phyloP scores from a whole-genome alignment of 805 yeast species.

The Kluyveromyces dobzhanskii region DNA sequence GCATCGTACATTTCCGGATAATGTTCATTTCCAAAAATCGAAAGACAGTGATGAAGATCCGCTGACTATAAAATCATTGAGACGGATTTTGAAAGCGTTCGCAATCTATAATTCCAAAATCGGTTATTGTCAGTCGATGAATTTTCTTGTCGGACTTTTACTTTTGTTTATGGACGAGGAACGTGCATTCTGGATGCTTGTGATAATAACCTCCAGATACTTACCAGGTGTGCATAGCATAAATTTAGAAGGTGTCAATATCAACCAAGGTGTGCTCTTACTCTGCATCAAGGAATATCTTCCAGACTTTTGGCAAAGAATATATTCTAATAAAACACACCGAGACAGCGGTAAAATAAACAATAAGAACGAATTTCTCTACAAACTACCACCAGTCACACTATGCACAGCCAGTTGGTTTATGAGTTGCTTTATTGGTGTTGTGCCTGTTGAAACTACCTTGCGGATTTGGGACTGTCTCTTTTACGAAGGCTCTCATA shows the following conservation, averaged over 20 bases:
- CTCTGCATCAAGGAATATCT: conserved; percentile 74
- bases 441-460: conserved; percentile 80
- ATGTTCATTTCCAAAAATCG: conserved; percentile 59
- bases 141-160: conserved; percentile 82
- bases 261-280: conserved; percentile 92
- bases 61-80: conserved; percentile 55
- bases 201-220: conserved; percentile 74
- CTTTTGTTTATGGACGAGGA: conserved; percentile 85
- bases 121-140: conserved; percentile 94
- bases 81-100: conserved; percentile 78
- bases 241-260: conserved; percentile 85
- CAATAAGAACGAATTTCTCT: conserved; percentile 41
- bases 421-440: conserved; percentile 92
- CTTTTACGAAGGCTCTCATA: conserved; percentile 85
- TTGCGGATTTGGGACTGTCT: conserved; percentile 91
- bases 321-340: conserved; percentile 6
- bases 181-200: conserved; percentile 91
- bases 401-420: conserved; percentile 96
- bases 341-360: conserved; percentile 1
- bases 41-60: conserved; percentile 39
- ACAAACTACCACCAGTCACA: conserved; percentile 81
- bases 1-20: conserved; percentile 93
- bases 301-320: conserved; percentile 64
- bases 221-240: conserved; percentile 89
- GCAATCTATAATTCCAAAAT: conserved; percentile 80